Evolutionary conservation across 176 grass and related monocot genomes (phyloP).

Genomic region (Thalia dealbata): DNA sequence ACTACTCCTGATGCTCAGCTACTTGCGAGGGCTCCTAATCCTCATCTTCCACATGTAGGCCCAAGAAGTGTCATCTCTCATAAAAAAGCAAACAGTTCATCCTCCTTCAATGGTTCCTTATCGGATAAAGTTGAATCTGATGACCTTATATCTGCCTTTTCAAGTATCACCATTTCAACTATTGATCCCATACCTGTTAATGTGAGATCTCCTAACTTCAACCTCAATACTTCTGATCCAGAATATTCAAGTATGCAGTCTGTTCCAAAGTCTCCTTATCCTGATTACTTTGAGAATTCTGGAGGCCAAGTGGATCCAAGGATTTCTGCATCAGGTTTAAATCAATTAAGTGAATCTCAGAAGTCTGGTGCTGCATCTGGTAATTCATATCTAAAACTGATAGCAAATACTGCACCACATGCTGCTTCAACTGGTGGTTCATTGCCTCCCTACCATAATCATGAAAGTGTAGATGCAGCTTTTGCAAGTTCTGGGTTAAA

Average conservation of each 20-base stretch:
- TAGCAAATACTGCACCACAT: not conserved
- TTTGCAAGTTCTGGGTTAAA: slow-evolving; percentile 5
- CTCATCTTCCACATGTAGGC: slow-evolving; percentile 9
- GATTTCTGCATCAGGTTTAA: not conserved
- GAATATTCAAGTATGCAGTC: slow-evolving; percentile 6
- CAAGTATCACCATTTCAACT: slow-evolving; percentile 3
- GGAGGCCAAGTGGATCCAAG: not conserved
- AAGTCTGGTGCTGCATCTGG: not conserved
- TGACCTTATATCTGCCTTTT: slow-evolving; percentile 16
- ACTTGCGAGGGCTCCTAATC: slow-evolving; percentile 9
- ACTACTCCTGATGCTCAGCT: slow-evolving; percentile 11
- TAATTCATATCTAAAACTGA: slow-evolving; percentile 6
- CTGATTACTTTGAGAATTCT: not conserved
- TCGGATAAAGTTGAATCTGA: slow-evolving; percentile 3
- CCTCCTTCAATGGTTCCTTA: slow-evolving; percentile 1
- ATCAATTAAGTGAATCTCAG: slow-evolving; percentile 7
- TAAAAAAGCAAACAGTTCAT: slow-evolving; percentile 2
- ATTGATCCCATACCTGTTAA: not conserved
- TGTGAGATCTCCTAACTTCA: not conserved
- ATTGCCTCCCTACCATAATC: slow-evolving; percentile 7
- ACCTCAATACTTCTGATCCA: slow-evolving; percentile 7
- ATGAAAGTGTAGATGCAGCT: slow-evolving; percentile 2
- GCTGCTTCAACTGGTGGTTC: not conserved
- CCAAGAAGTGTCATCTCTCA: not conserved
- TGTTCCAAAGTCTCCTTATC: slow-evolving; percentile 3